A percentile compares a stretch with the other conserved stretches of the same genome.
Evolutionary conservation across 192 early-diverging fungal species (phyloP).

Genomic region (Coemansia sp.): DNA sequence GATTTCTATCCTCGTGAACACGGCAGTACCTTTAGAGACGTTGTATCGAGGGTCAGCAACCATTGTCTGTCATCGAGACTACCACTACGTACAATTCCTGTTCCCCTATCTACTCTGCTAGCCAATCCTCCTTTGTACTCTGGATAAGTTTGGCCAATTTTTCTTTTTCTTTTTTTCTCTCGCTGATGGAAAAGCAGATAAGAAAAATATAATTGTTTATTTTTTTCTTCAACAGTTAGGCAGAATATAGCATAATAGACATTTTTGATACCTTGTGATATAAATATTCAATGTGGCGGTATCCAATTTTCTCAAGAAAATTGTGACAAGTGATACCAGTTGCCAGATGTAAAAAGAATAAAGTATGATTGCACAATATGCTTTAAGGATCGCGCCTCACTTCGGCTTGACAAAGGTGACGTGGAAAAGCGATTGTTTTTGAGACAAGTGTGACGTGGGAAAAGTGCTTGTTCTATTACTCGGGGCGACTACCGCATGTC

Average conservation of each 20-base stretch:
- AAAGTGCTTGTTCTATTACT: too few relatives aligned
- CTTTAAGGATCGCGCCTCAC: too few relatives aligned
- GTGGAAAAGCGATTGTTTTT: too few relatives aligned
- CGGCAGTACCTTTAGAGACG: not conserved
- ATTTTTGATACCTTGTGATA: too few relatives aligned
- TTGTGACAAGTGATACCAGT: too few relatives aligned
- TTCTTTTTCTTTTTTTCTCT: not conserved
- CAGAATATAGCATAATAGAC: too few relatives aligned
- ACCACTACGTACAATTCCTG: conserved; percentile 12
- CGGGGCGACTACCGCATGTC: not conserved
- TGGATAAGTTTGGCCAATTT: not conserved
- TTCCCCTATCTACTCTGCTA: not conserved
- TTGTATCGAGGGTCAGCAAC: conserved; percentile 2
- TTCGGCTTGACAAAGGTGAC: too few relatives aligned
- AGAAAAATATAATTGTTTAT: not conserved
- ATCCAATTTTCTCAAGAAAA: too few relatives aligned
- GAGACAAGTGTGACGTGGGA: too few relatives aligned
- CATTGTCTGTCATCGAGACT: conserved; percentile 6
- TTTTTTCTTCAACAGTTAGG: not conserved
- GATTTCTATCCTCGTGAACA: conserved; percentile 22
- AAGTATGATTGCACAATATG: too few relatives aligned
- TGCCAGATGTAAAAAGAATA: too few relatives aligned
- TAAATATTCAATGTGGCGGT: too few relatives aligned
- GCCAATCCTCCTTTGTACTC: conserved; percentile 14
- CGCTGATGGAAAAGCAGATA: not conserved